Percentiles rank a stretch among this genome's conserved stretches.
These are phyloP conservation scores for Rosa rugosa DNA, from an alignment of 306 rosid genomes.

Conservation along the genomic window DNA sequence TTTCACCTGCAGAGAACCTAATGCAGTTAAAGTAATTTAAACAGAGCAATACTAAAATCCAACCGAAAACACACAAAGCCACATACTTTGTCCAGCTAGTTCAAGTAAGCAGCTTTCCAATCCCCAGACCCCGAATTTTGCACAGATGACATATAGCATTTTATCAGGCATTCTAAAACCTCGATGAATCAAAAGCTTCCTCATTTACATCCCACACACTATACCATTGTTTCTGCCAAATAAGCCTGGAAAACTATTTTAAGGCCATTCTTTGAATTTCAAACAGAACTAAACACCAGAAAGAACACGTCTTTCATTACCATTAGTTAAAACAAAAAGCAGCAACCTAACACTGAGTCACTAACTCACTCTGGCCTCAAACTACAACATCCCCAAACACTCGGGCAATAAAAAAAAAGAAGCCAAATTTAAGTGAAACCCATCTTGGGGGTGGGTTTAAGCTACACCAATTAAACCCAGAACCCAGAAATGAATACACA, in stretches of 20 bases:
- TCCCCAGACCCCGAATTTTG: background rate
- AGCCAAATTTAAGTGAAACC: background rate
- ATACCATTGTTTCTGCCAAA: background rate
- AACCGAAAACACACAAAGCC: background rate
- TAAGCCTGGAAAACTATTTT: background rate
- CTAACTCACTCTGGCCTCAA: background rate
- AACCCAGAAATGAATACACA: background rate
- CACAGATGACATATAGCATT: background rate
- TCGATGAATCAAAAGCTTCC: background rate
- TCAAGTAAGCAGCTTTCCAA: background rate
- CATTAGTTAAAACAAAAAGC: background rate
- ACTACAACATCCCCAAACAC: background rate
- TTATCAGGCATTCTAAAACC: background rate
- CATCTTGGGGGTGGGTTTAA: background rate
- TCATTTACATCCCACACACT: background rate
- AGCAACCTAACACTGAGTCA: background rate
- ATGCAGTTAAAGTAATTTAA: background rate
- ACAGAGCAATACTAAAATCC: background rate
- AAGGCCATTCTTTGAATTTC: background rate
- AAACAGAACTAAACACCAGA: background rate
- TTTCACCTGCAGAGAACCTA: slow-evolving; percentile 37
- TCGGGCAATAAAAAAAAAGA: background rate
- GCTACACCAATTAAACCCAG: slow-evolving; percentile 1
- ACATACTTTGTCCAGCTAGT: background rate
- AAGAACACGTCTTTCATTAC: background rate